phyloP scores from a whole-genome alignment of 441 rosid genomes.

The Gossypium schwendimanii region DNA sequence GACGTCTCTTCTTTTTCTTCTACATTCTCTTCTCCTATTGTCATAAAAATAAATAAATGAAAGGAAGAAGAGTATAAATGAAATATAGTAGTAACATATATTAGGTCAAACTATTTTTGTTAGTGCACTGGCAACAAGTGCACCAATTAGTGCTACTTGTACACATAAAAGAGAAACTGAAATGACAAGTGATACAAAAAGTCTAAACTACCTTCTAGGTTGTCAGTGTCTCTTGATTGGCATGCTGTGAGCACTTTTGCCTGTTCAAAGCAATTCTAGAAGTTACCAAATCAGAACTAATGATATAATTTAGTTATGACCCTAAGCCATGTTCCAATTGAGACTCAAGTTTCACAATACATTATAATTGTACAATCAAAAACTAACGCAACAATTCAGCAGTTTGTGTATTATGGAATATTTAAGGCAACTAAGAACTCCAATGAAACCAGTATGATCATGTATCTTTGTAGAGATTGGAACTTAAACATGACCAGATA shows the following conservation, averaged over 20 bases:
- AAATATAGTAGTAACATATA: not conserved
- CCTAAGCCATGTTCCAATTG: not conserved
- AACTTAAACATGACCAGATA: not conserved
- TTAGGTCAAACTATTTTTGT: not conserved
- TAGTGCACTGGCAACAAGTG: not conserved
- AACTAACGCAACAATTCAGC: not conserved
- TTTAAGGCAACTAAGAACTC: conserved; percentile 3
- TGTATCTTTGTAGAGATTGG: not conserved
- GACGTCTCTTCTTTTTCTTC: conserved; percentile 52
- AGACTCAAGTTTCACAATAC: not conserved
- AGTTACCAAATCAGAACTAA: not conserved
- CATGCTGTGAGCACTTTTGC: conserved; percentile 71
- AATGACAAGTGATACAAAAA: not conserved
- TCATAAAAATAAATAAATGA: conserved; percentile 3
- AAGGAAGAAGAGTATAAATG: not conserved
- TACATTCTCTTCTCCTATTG: conserved; percentile 44
- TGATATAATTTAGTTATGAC: not conserved
- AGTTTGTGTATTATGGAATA: not conserved
- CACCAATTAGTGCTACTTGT: not conserved
- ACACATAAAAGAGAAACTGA: not conserved
- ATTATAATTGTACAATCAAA: not conserved
- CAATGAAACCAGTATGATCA: not conserved
- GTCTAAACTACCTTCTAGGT: conserved; percentile 48
- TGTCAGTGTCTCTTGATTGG: conserved; percentile 55
- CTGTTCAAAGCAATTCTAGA: conserved; percentile 32